These are phyloP conservation scores for Salvia splendens DNA, from an alignment of 257 asterid genomes.

Conservation along the genomic window DNA sequence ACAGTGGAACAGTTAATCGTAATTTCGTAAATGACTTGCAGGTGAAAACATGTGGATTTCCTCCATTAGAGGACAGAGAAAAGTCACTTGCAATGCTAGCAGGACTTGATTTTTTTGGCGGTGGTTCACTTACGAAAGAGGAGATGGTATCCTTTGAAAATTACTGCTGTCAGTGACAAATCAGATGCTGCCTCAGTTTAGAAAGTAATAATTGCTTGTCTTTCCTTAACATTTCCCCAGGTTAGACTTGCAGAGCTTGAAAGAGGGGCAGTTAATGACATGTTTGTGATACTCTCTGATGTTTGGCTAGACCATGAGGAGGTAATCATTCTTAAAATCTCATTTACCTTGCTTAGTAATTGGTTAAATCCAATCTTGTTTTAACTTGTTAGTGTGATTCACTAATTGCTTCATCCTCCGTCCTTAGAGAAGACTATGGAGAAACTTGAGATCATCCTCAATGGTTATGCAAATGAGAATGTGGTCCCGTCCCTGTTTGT, in stretches of 20 bases:
- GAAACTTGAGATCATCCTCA: constrained; percentile 76
- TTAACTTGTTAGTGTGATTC: constrained; percentile 19
- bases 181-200: constrained; percentile 6
- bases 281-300: constrained; percentile 92
- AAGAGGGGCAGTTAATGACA: constrained; percentile 82
- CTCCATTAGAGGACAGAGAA: constrained; percentile 89
- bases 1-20: constrained; percentile 15
- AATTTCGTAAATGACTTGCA: constrained; percentile 38
- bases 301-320: constrained; percentile 86
- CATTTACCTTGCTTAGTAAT: constrained; percentile 18
- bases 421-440: constrained; percentile 80
- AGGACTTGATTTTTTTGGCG: constrained; percentile 85
- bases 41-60: constrained; percentile 93
- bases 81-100: constrained; percentile 58
- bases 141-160: constrained; percentile 80
- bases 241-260: constrained; percentile 79
- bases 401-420: constrained; percentile 51
- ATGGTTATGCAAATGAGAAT: constrained; percentile 72
- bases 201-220: not conserved
- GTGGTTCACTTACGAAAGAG: constrained; percentile 79
- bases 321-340: constrained; percentile 43
- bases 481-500: constrained; percentile 92
- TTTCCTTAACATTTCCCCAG: constrained; percentile 59
- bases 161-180: constrained; percentile 16
- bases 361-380: constrained; percentile 24